phyloP scores from a whole-genome alignment of 805 yeast species.

The Aciculoconidium aculeatum region DNA sequence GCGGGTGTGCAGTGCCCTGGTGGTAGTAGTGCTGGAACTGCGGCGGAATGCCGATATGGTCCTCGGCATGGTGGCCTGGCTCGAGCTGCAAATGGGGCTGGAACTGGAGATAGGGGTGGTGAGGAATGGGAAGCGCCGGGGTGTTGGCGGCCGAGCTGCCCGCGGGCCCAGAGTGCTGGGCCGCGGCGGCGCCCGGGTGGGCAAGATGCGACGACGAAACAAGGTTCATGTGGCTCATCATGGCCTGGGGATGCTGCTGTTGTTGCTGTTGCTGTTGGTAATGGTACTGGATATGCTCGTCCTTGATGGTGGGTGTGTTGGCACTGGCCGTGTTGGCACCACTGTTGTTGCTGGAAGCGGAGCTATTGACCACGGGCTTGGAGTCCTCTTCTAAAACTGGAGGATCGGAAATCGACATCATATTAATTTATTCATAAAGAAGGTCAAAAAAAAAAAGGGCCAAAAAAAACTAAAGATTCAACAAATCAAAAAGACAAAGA shows the following conservation, averaged over 20 bases:
- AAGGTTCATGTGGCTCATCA: too few species aligned
- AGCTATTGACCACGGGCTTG: conserved; percentile 5
- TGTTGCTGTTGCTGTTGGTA: conserved; percentile 7
- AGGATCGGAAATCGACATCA: conserved; percentile 8
- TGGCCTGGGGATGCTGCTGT: conserved; percentile 6
- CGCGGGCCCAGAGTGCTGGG: conserved; percentile 6
- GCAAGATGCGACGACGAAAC: too few species aligned
- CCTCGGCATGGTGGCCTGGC: conserved; percentile 4
- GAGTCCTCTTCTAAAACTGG: conserved; percentile 8
- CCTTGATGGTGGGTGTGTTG: conserved; percentile 9
- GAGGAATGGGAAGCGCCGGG: conserved; percentile 7
- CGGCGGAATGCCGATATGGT: conserved; percentile 6
- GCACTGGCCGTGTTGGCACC: conserved; percentile 10
- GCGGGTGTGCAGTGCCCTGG: conserved; percentile 4
- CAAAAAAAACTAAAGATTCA: too few species aligned
- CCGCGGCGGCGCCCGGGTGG: too few species aligned
- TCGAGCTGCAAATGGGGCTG: conserved; percentile 7
- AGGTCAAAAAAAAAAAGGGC: too few species aligned
- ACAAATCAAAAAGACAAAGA: too few species aligned
- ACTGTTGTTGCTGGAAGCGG: conserved; percentile 8
- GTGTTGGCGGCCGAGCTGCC: conserved; percentile 5
- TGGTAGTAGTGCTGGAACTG: conserved; percentile 8
- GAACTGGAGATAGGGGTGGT: conserved; percentile 9
- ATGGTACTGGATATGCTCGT: conserved; percentile 8
- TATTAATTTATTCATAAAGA: conserved; percentile 4